Percentiles rank a stretch among this genome's conserved stretches.
phyloP scores from a whole-genome alignment of 495 filamentous ascomycete species.

The Terfezia boudieri region DNA sequence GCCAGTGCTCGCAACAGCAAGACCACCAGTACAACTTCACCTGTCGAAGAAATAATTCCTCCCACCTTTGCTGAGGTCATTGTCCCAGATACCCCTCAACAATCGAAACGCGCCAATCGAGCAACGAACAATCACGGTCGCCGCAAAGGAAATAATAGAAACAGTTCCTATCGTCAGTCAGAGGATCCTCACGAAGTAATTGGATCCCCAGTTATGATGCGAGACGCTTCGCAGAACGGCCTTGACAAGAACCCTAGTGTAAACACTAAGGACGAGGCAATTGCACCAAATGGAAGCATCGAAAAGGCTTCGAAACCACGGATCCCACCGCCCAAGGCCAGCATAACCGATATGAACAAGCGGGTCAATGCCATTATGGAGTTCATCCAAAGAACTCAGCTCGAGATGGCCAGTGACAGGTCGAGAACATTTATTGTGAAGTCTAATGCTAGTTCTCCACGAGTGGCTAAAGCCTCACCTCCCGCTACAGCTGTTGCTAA shows the following conservation, averaged over 20 bases:
- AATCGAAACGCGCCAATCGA: background rate
- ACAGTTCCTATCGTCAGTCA: conserved; percentile 17
- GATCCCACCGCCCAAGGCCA: conserved; percentile 34
- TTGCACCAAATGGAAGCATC: conserved; percentile 2
- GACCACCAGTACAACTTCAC: conserved; percentile 1
- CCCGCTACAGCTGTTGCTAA: background rate
- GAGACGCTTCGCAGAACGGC: conserved; percentile 14
- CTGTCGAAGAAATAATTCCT: conserved; percentile 10
- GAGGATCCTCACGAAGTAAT: conserved; percentile 22
- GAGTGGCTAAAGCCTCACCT: background rate
- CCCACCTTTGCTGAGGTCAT: conserved; percentile 5
- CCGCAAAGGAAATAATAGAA: conserved; percentile 27
- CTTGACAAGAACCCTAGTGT: conserved; percentile 12
- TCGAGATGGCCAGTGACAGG: conserved; percentile 52
- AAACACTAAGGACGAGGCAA: conserved; percentile 1
- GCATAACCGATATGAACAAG: conserved; percentile 78
- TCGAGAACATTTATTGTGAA: conserved; percentile 22
- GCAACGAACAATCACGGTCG: conserved; percentile 14
- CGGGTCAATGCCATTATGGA: conserved; percentile 65
- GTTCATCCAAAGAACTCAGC: conserved; percentile 72
- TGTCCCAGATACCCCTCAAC: conserved; percentile 14
- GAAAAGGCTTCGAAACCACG: conserved; percentile 19
- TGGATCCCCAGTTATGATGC: conserved; percentile 19
- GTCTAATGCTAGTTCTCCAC: background rate
- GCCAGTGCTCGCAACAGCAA: conserved; percentile 9